Conservation (phyloP, 352 stramenopile species). For the Saprolegnia diclina region DNA sequence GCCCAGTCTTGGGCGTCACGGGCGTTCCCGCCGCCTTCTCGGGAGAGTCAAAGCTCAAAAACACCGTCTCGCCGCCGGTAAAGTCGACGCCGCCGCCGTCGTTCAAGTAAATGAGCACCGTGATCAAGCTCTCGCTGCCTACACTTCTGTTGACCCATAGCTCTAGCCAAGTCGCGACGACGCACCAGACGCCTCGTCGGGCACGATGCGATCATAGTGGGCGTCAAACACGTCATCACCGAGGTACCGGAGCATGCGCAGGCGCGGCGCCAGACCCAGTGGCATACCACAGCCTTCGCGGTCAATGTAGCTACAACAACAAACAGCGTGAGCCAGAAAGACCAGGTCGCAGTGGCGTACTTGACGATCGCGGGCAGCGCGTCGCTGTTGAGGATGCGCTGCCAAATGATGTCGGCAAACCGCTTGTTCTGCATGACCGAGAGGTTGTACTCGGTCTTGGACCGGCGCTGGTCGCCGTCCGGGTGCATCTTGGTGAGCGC, state of each 20-base stretch:
- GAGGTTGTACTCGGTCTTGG: conserved; percentile 24
- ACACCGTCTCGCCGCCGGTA: conserved; percentile 46
- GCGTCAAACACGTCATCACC: conserved; percentile 14
- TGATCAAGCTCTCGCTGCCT: conserved; percentile 33
- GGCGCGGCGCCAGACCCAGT: conserved; percentile 12
- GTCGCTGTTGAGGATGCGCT: conserved; percentile 20
- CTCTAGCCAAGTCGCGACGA: not conserved
- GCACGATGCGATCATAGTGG: conserved; percentile 25
- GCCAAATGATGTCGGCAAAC: conserved; percentile 24
- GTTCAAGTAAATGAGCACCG: conserved; percentile 55
- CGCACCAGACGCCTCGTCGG: conserved; percentile 14
- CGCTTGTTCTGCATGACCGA: conserved; percentile 23
- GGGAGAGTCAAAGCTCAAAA: conserved; percentile 31
- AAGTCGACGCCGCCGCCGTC: conserved; percentile 41
- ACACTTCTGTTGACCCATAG: not conserved
- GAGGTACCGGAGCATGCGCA: conserved; percentile 15
- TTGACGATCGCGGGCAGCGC: conserved; percentile 14
- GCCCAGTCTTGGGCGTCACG: conserved; percentile 33
- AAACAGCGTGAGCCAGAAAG: not conserved
- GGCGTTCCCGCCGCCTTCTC: conserved; percentile 10
- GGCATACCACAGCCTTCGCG: conserved; percentile 22
- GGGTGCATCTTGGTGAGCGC: conserved; percentile 10
- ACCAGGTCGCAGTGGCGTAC: not conserved
- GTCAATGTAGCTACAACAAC: conserved; percentile 1
- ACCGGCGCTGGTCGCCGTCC: conserved; percentile 12